Evolutionary conservation across 2,329 filamentous ascomycete genomes (phyloP).

Genomic region (Fusarium solani-melongenae): DNA sequence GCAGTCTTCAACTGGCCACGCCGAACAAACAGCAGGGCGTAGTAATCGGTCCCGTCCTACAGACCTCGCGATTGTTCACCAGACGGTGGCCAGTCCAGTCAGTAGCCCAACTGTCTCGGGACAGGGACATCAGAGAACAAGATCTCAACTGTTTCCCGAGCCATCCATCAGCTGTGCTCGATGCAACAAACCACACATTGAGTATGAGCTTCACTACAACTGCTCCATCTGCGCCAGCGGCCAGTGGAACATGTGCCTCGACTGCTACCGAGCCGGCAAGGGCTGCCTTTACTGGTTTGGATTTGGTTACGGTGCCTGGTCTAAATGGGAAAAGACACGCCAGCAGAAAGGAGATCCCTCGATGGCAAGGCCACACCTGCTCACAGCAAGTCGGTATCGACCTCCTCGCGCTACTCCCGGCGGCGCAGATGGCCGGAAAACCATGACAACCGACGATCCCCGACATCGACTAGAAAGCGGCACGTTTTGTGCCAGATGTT

Average conservation of each 20-base stretch:
- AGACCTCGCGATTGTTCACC: conserved; percentile 54
- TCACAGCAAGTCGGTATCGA: conserved; percentile 67
- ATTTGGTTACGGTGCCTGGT: conserved; percentile 79
- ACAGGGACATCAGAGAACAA: conserved; percentile 54
- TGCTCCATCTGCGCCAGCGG: conserved; percentile 78
- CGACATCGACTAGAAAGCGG: conserved; percentile 77
- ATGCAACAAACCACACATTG: conserved; percentile 78
- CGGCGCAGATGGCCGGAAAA: conserved; percentile 65
- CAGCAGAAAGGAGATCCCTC: conserved; percentile 50
- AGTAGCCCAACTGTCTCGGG: conserved; percentile 47
- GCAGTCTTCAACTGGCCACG: conserved; percentile 23
- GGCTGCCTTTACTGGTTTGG: conserved; percentile 92
- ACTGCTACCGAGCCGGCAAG: conserved; percentile 80
- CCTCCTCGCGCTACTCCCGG: conserved; percentile 61
- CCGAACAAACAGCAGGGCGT: conserved; percentile 37
- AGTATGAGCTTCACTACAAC: conserved; percentile 88
- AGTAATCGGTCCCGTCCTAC: conserved; percentile 48
- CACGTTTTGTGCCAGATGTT: conserved; percentile 85
- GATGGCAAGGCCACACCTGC: conserved; percentile 65
- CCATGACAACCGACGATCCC: conserved; percentile 75
- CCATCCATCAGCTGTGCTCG: conserved; percentile 79
- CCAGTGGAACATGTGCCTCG: conserved; percentile 81
- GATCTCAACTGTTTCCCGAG: conserved; percentile 70
- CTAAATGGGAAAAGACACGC: conserved; percentile 70
- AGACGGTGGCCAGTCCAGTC: conserved; percentile 47